Conservation (phyloP, 805 yeast species). For the Hyphopichia homilentoma region DNA sequence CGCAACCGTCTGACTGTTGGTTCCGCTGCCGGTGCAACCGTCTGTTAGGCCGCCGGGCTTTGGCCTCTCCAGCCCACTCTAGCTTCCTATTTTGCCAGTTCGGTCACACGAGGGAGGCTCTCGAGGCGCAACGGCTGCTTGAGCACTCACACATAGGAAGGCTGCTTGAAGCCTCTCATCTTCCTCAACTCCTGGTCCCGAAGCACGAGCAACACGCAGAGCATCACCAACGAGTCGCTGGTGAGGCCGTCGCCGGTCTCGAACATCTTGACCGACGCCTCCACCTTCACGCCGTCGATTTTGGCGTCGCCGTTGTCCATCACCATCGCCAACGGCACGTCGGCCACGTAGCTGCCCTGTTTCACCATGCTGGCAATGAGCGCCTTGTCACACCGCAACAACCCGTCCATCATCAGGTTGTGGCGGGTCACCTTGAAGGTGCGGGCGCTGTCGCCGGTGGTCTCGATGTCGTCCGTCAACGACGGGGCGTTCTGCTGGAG, state of each 20-base stretch:
- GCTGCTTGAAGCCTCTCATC: slow-evolving; percentile 1
- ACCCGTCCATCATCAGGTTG: background rate
- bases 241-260: background rate
- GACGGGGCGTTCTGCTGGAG: background rate
- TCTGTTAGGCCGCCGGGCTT: no score
- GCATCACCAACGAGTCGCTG: background rate
- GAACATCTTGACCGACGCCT: background rate
- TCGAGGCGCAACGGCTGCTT: no score
- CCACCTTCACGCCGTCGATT: slow-evolving; percentile 1
- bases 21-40: no score
- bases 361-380: background rate
- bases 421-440: background rate
- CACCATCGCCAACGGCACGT: background rate
- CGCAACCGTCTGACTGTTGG: no score
- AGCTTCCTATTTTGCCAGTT: no score
- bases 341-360: background rate
- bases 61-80: no score
- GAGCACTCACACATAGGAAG: slow-evolving; percentile 1
- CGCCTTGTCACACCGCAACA: background rate
- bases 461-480: background rate
- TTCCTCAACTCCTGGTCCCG: slow-evolving; percentile 1
- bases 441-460: background rate
- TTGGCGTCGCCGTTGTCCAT: background rate
- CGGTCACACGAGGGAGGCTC: no score
- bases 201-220: background rate